Base-by-base conservation (phyloP, 2,329 filamentous ascomycete species). In the Xylariales sp. region DNA sequence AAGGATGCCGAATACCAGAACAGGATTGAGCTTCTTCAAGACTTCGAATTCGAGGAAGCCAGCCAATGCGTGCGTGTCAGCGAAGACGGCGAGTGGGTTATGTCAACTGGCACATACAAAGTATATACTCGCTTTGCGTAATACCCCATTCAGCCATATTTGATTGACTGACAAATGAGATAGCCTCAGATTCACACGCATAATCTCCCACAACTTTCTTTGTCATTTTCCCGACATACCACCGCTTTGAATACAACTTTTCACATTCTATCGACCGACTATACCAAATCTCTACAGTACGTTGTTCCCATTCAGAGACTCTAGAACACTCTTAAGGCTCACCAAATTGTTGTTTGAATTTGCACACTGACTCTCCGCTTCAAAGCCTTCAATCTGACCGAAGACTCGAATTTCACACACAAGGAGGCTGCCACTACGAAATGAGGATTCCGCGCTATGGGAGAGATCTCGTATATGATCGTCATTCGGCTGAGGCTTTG, bases 131-230 rank as follows among this genome's bases (percentile, higher is more conserved):
- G n/a, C n/a, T n/a, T n/a, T n/a, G n/a, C n/a, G n/a, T n/a, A n/a
- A n/a, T n/a, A n/a, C n/a, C n/a, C n/a, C n/a, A n/a, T n/a, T n/a
- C n/a, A n/a, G n/a, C n/a, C n/a, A n/a, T n/a, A n/a, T n/a, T n/a
- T n/a, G n/a, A n/a, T n/a, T n/a, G n/a, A n/a, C n/a, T n/a, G n/a
- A n/a, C n/a, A n/a, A n/a, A n/a, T n/a, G n/a, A n/a, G n/a, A n/a
- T n/a, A n/a, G n/a, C 83, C 86, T 1, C 88, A 95, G 62, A 95
- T 97, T 45, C 93, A 97, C 59, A 85, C 88, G n/a, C 94, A 98
- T 65, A 88, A 95, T 59, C 79, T 97, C 5, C 86, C 90, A 27
- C 89, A 97, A 59, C 75, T 97, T 16, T 91, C 91, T 8, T 77
- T 98, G n/a, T 95, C 90, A 7, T 98, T 85, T 64, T 81, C 89